Conservation (phyloP, 805 yeast genomes). For the Candida methanosorbosa region DNA sequence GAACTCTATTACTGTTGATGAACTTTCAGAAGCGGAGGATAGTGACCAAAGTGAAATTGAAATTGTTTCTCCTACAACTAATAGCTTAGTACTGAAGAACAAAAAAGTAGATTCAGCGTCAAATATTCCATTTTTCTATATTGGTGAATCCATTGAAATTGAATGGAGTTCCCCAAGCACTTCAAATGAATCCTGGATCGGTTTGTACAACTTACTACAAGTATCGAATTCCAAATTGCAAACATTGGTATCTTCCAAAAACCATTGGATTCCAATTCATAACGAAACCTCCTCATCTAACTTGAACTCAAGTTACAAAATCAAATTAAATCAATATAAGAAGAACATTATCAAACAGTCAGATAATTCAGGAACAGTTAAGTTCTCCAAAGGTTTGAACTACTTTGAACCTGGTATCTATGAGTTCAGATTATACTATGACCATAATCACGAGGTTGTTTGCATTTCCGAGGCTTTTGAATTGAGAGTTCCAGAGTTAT, state of each 20-base stretch:
- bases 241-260: constrained; percentile 54
- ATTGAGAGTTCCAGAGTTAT: constrained; percentile 34
- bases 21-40: constrained; percentile 19
- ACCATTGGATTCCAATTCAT: constrained; percentile 53
- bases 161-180: constrained; percentile 43
- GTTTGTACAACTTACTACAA: constrained; percentile 56
- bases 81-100: constrained; percentile 4
- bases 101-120: constrained; percentile 5
- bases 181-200: constrained; percentile 55
- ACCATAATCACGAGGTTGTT: constrained; percentile 62
- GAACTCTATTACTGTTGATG: constrained; percentile 17
- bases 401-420: constrained; percentile 64
- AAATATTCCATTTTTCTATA: constrained; percentile 19
- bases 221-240: constrained; percentile 46
- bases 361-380: constrained; percentile 32
- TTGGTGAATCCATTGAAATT: constrained; percentile 49
- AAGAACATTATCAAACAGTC: not conserved
- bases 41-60: not conserved
- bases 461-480: constrained; percentile 60
- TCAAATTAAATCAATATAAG: not conserved
- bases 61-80: not conserved
- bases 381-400: constrained; percentile 39
- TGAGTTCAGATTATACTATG: constrained; percentile 66
- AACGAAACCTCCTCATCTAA: not conserved
- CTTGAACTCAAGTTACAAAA: not conserved